These are phyloP conservation scores for Emmonsia crescens DNA, from an alignment of 2,329 filamentous ascomycete genomes.

Conservation along the genomic window DNA sequence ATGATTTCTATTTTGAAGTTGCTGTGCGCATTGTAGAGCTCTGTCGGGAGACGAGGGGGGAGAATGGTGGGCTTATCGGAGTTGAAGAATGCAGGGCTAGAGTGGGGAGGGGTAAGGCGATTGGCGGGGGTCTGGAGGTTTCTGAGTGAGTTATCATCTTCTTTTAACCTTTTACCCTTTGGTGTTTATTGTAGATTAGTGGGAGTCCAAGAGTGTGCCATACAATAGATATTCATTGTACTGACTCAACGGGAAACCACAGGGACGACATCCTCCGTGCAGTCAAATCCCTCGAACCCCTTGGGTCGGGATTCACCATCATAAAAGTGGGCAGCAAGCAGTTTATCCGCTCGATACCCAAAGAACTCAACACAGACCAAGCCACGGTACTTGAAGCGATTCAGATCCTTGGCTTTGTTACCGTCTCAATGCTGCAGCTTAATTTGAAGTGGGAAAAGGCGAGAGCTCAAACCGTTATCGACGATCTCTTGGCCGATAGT, in stretches of 20 bases:
- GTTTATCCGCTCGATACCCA: conserved; percentile 86
- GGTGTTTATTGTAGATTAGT: background rate
- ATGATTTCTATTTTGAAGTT: conserved; percentile 97
- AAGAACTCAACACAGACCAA: conserved; percentile 92
- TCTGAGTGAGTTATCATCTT: conserved; percentile 49
- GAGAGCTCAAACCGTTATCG: conserved; percentile 76
- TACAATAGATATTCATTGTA: background rate
- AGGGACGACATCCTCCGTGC: conserved; percentile 84
- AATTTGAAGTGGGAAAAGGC: conserved; percentile 81
- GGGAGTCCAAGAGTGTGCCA: background rate
- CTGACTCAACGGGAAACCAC: conserved; percentile 1
- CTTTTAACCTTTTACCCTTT: background rate
- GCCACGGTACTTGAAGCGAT: conserved; percentile 83
- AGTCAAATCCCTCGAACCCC: conserved; percentile 72
- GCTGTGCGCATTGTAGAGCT: conserved; percentile 93
- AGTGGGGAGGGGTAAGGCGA: conserved; percentile 60
- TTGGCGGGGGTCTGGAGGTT: conserved; percentile 65
- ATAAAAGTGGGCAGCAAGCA: conserved; percentile 71
- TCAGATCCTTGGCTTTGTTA: conserved; percentile 82
- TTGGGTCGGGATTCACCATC: conserved; percentile 80
- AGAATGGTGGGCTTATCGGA: conserved; percentile 87
- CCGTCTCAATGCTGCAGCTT: conserved; percentile 72
- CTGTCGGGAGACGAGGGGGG: conserved; percentile 70
- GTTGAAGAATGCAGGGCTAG: conserved; percentile 68
- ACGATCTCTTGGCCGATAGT: conserved; percentile 78